Conservation (phyloP, 2,329 filamentous ascomycete genomes). For the Colletotrichum chlorophyti region DNA sequence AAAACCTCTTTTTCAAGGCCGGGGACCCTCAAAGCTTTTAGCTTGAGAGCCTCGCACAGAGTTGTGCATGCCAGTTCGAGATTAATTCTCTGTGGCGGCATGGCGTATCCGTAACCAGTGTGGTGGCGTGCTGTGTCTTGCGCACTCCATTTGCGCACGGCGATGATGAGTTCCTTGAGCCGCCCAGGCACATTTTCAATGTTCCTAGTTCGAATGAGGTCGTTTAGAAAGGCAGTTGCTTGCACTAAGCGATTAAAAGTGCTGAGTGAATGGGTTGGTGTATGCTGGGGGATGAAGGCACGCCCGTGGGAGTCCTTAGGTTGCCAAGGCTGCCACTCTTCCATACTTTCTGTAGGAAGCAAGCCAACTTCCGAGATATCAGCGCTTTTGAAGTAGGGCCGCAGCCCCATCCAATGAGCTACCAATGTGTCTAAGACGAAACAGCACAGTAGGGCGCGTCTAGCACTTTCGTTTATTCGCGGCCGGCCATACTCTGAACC, state of each 20-base stretch:
- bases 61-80: not conserved
- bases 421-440: slow-evolving; percentile 22
- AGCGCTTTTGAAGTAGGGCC: not conserved
- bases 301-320: not conserved
- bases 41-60: not conserved
- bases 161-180: not conserved
- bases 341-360: not conserved
- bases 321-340: slow-evolving; percentile 15
- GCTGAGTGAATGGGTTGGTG: not conserved
- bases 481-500: fast-evolving
- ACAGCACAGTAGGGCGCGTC: not conserved
- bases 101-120: not conserved
- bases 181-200: not conserved
- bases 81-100: not conserved
- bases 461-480: not conserved
- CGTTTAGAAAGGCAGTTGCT: not conserved
- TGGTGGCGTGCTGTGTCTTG: not conserved
- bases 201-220: not conserved
- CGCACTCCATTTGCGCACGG: not conserved
- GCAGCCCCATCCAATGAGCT: not conserved
- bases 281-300: not conserved
- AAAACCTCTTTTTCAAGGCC: too few species aligned
- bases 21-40: too few species aligned
- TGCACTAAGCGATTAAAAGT: not conserved
- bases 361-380: not conserved